These are phyloP conservation scores for Zygosaccharomyces pseudorouxii DNA, from an alignment of 805 yeast genomes.

Conservation along the genomic window DNA sequence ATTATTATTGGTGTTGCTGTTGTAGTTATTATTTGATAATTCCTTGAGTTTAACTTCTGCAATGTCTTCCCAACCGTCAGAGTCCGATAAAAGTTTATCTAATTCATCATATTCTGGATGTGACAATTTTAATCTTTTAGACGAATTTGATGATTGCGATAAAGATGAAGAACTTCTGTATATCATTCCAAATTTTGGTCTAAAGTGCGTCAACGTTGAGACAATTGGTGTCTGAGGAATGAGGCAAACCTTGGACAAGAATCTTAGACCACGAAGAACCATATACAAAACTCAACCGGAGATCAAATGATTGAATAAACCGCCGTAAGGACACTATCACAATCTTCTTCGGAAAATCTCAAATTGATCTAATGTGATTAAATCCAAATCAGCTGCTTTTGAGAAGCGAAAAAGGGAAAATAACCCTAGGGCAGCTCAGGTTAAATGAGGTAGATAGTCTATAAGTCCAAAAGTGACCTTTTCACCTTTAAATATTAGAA, in stretches of 20 bases:
- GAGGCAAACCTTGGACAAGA: background rate
- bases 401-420: background rate
- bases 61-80: slow-evolving; percentile 27
- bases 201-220: background rate
- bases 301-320: background rate
- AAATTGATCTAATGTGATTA: background rate
- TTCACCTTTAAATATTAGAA: background rate
- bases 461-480: background rate
- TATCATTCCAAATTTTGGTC: slow-evolving; percentile 8
- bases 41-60: slow-evolving; percentile 1
- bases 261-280: background rate
- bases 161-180: slow-evolving; percentile 3
- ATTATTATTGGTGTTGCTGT: background rate
- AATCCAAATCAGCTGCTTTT: background rate
- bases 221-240: background rate
- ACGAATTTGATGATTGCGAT: background rate
- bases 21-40: background rate
- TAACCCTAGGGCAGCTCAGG: background rate
- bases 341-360: background rate
- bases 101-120: slow-evolving; percentile 16
- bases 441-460: background rate
- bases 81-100: slow-evolving; percentile 22
- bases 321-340: background rate
- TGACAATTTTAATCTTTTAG: slow-evolving; percentile 3
- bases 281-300: background rate